Percentiles rank a stretch among this genome's conserved stretches.
phyloP scores from a whole-genome alignment of 2,329 filamentous ascomycete genomes.

The Cladosporium sp. region DNA sequence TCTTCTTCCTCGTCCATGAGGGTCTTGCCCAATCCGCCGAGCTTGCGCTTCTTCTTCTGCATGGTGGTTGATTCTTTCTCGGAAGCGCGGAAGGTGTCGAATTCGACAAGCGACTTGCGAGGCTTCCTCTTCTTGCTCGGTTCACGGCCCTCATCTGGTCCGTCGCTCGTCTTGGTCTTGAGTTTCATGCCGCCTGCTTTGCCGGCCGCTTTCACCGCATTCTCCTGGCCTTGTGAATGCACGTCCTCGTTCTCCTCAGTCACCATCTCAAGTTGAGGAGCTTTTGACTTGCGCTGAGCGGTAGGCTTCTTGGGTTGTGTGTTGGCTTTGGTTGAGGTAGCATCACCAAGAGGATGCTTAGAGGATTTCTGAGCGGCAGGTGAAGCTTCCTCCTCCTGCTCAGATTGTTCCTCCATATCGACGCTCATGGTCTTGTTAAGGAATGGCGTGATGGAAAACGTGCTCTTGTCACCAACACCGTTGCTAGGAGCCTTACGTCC shows the following conservation, averaged over 20 bases:
- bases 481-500: constrained; percentile 49
- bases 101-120: constrained; percentile 47
- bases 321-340: constrained; percentile 42
- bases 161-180: constrained; percentile 32
- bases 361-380: constrained; percentile 27
- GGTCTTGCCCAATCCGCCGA: constrained; percentile 34
- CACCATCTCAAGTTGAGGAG: constrained; percentile 39
- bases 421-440: constrained; percentile 66
- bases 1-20: constrained; percentile 38
- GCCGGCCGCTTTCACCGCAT: constrained; percentile 21
- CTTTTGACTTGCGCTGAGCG: constrained; percentile 34
- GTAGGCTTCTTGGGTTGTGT: constrained; percentile 34
- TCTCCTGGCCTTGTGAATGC: constrained; percentile 34
- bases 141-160: constrained; percentile 24
- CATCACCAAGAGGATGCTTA: constrained; percentile 40
- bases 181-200: constrained; percentile 35
- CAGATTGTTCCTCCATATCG: constrained; percentile 33
- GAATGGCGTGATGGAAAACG: constrained; percentile 91
- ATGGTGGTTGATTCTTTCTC: constrained; percentile 26
- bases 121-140: constrained; percentile 34
- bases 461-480: constrained; percentile 76
- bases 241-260: constrained; percentile 40
- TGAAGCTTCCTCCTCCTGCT: constrained; percentile 21
- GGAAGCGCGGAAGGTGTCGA: constrained; percentile 31
- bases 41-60: constrained; percentile 33